Conservation (phyloP, 371 early-diverging fungal genomes). For the Mortierella sp. region DNA sequence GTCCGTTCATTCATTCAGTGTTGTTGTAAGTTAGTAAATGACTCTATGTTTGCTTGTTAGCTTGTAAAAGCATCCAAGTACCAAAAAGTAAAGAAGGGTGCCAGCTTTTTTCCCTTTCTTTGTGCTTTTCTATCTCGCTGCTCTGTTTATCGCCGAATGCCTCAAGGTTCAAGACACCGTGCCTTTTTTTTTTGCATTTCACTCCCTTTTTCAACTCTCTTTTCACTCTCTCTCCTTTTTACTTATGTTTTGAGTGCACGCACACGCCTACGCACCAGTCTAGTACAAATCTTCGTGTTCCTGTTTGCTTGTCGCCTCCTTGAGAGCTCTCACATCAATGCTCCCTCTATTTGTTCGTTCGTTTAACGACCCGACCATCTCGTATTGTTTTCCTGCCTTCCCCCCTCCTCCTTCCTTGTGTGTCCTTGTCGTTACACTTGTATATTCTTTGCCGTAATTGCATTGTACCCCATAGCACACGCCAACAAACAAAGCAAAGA, state of each 20-base stretch:
- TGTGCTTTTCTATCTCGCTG: too few species aligned
- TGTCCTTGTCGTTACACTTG: background rate
- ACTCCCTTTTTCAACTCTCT: background rate
- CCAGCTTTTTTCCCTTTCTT: too few species aligned
- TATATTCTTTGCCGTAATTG: background rate
- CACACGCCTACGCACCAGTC: background rate
- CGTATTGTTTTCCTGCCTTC: background rate
- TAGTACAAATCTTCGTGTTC: background rate
- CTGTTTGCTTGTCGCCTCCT: conserved; percentile 21
- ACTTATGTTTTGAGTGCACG: background rate
- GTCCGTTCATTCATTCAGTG: background rate
- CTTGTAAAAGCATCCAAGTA: too few species aligned
- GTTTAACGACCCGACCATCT: conserved; percentile 6
- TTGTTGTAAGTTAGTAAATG: background rate
- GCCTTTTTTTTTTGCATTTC: too few species aligned
- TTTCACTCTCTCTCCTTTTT: background rate
- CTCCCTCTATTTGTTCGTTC: background rate
- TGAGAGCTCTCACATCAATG: conserved; percentile 13
- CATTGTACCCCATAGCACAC: too few species aligned
- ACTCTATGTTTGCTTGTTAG: too few species aligned
- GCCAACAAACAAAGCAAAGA: background rate
- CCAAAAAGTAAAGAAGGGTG: too few species aligned
- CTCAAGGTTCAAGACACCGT: too few species aligned
- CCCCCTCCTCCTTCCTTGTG: background rate
- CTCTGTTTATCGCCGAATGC: too few species aligned